A percentile compares a stretch with the other conserved stretches of the same genome.
phyloP scores from a whole-genome alignment of 495 filamentous ascomycete species.

The Parmelia sp. region DNA sequence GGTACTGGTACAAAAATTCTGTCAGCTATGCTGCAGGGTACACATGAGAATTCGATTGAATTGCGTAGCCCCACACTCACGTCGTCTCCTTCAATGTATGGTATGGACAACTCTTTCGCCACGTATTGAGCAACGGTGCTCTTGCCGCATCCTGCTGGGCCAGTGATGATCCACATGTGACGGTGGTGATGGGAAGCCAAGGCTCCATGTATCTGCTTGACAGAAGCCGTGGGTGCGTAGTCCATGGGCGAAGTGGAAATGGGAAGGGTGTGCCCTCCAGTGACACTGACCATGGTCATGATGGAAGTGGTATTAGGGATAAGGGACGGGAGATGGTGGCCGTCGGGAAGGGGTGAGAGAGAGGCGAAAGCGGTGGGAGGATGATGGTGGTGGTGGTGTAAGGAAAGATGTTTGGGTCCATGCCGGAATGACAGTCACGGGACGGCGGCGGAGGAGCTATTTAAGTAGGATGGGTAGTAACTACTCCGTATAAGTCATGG shows the following conservation, averaged over 20 bases:
- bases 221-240: constrained; percentile 18
- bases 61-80: constrained; percentile 53
- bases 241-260: constrained; percentile 23
- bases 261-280: constrained; percentile 29
- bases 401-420: constrained; percentile 3
- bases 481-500: too few relatives aligned
- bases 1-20: constrained; percentile 55
- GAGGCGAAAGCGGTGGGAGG: not conserved
- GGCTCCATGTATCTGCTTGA: constrained; percentile 29
- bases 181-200: constrained; percentile 42
- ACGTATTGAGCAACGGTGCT: constrained; percentile 82
- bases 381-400: not conserved
- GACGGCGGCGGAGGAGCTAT: not conserved
- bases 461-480: too few relatives aligned
- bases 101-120: constrained; percentile 60
- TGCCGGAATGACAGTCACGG: not conserved
- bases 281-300: constrained; percentile 41
- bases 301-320: not conserved
- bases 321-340: constrained; percentile 4
- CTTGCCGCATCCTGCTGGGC: constrained; percentile 94
- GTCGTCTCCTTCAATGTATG: constrained; percentile 93
- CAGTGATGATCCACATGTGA: constrained; percentile 97
- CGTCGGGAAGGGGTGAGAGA: not conserved
- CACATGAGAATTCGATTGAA: not conserved
- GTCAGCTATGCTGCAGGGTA: not conserved